phyloP scores from a whole-genome alignment of 495 filamentous ascomycete genomes.

The Penicillium robsamsonii region DNA sequence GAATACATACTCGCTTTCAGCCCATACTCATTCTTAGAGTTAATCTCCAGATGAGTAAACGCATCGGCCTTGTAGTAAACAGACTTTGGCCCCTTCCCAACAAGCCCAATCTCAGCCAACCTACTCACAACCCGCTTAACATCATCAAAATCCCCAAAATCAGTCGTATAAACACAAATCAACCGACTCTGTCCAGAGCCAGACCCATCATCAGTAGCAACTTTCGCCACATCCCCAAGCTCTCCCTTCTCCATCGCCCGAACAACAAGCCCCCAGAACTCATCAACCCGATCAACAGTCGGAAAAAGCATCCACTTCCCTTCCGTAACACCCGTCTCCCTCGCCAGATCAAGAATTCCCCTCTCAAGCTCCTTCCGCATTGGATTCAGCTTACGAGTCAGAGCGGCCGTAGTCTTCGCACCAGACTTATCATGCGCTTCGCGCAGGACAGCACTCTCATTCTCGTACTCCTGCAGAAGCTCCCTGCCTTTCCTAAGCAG shows the following conservation, averaged over 20 bases:
- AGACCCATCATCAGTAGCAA: constrained; percentile 53
- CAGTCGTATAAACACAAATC: constrained; percentile 74
- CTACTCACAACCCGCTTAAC: constrained; percentile 61
- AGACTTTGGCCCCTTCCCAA: constrained; percentile 42
- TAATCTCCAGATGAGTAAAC: constrained; percentile 69
- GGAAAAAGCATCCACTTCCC: constrained; percentile 91
- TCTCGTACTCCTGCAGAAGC: constrained; percentile 43
- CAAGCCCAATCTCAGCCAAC: constrained; percentile 59
- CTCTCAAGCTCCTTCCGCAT: constrained; percentile 50
- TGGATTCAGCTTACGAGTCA: constrained; percentile 51
- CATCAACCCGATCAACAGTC: constrained; percentile 52
- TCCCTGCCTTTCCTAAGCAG: constrained; percentile 45
- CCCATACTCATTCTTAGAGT: constrained; percentile 62
- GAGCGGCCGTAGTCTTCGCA: constrained; percentile 32
- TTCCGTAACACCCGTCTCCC: constrained; percentile 50
- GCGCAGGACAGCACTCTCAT: constrained; percentile 38
- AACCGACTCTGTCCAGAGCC: constrained; percentile 40
- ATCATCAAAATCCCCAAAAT: constrained; percentile 68
- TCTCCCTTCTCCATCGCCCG: constrained; percentile 60
- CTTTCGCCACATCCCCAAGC: constrained; percentile 68
- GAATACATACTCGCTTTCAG: constrained; percentile 57
- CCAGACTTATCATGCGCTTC: constrained; percentile 35
- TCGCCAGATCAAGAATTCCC: constrained; percentile 56
- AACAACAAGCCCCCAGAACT: constrained; percentile 61
- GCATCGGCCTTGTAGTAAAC: constrained; percentile 86